Evolutionary conservation across 352 stramenopile genomes (phyloP), one percentile per base, ranked within the genome.

Genomic region (Globisporangium uncinulatum): DNA sequence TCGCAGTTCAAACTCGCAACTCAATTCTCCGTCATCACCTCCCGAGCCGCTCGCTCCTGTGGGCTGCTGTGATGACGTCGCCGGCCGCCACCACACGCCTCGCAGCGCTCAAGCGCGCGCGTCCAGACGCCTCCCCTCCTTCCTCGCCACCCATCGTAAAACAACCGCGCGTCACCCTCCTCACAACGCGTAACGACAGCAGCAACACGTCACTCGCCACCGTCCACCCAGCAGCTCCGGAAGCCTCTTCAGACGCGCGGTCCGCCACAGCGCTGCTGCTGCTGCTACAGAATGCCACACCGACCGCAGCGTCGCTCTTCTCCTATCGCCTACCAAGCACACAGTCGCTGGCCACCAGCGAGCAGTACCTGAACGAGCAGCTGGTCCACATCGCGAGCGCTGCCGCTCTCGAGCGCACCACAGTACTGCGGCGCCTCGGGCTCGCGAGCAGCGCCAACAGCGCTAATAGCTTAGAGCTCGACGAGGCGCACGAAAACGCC

Each of bases 341-440:
- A 13, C 78, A 84, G 15, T 63, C 68, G 6, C 48, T 91, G 20
- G 58, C 51, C 29, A 57, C 71, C 20, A 86, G 70, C 41, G 69
- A 91, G 47, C 20, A 62, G 53, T 86, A 76, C 44, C 48, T 91
- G 15, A 89, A 91, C 47, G 78, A 89, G 21, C 80, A 91, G 60
- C 56, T 91, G 20, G 67, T 75, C 21, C 76, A 86, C 54, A 71
- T 82, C 31, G 45, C 75, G 11, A 31, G 51, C 21, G 54, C 57
- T 4, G 43, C 50, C 0, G 24, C 41, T n/a, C 24, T 53, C 39
- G 58, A 52, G 59, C 61, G 49, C 41, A 32, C 24, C 24, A 29
- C 59, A 1, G 43, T 54, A 14, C 9, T 36, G 21, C 63, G 41
- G 4, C 50, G 29, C 17, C 43, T 59, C 11, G 54, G 59, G 11